Conservation (phyloP, 2,329 filamentous ascomycete genomes). For the Pseudogymnoascus sp. region DNA sequence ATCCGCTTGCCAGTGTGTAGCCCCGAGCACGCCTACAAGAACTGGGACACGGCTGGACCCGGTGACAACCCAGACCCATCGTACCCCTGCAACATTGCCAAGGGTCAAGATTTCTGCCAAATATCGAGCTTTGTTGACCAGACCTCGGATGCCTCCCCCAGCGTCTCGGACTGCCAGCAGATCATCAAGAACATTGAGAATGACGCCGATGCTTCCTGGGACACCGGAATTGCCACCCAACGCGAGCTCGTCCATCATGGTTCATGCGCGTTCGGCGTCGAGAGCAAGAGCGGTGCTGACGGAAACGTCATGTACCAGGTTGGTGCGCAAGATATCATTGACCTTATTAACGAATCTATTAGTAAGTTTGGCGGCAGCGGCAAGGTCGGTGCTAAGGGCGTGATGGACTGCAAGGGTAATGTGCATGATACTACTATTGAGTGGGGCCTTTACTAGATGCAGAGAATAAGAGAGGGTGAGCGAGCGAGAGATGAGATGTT, state of each 20-base stretch:
- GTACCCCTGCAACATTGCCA: constrained; percentile 31
- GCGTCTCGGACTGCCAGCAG: constrained; percentile 29
- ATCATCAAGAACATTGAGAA: constrained; percentile 31
- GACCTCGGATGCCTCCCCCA: constrained; percentile 30
- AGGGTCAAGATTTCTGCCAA: constrained; percentile 24
- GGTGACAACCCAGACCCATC: constrained; percentile 15
- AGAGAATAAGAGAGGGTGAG: no score
- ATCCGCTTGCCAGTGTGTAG: constrained; percentile 35
- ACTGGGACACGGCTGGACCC: constrained; percentile 26
- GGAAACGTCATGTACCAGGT: constrained; percentile 27
- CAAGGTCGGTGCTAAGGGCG: constrained; percentile 31
- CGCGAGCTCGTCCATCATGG: constrained; percentile 25
- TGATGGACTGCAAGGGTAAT: constrained; percentile 28
- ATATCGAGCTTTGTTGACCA: constrained; percentile 30
- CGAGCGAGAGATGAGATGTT: no score
- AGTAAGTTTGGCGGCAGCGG: constrained; percentile 26
- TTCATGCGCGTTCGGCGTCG: constrained; percentile 30
- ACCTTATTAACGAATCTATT: constrained; percentile 30
- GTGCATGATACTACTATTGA: constrained; percentile 14
- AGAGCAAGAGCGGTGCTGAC: constrained; percentile 18
- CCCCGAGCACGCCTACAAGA: constrained; percentile 27
- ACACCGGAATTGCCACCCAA: constrained; percentile 16
- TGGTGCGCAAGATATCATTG: constrained; percentile 30
- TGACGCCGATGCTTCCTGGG: constrained; percentile 17
- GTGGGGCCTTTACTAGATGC: constrained; percentile 24